phyloP scores from a whole-genome alignment of 306 rosid genomes.

The Pueraria montana region DNA sequence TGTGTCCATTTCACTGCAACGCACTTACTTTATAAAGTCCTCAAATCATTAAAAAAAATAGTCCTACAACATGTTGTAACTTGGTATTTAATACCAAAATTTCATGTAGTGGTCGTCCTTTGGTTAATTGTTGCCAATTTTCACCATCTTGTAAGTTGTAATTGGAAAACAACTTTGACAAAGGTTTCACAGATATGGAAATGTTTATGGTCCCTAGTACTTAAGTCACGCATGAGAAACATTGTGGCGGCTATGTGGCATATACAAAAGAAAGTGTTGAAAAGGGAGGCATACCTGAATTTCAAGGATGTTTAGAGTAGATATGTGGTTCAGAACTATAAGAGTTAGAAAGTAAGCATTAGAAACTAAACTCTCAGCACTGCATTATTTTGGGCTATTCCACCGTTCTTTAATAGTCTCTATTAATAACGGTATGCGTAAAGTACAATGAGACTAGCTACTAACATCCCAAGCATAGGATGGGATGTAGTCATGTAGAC shows the following conservation, averaged over 20 bases:
- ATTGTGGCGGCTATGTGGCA: too few relatives aligned
- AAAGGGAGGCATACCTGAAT: not conserved
- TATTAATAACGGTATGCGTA: too few relatives aligned
- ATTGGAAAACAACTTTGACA: not conserved
- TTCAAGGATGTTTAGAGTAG: not conserved
- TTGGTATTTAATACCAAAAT: not conserved
- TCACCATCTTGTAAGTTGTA: not conserved
- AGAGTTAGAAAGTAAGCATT: not conserved
- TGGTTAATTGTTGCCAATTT: not conserved
- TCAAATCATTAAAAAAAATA: not conserved
- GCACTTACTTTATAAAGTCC: not conserved
- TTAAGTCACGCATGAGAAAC: too few relatives aligned
- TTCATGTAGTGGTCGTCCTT: not conserved
- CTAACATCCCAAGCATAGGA: too few relatives aligned
- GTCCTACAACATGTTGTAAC: not conserved
- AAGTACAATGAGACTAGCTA: too few relatives aligned
- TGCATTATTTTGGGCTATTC: not conserved
- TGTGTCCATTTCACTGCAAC: constrained; percentile 29
- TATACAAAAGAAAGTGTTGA: too few relatives aligned
- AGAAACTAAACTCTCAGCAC: not conserved
- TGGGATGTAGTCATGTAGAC: not conserved
- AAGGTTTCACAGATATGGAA: too few relatives aligned
- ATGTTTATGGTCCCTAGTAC: too few relatives aligned
- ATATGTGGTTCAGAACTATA: not conserved
- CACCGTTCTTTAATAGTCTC: not conserved